These are phyloP conservation scores for Eremomyces bilateralis DNA, from an alignment of 495 filamentous ascomycete genomes.

Conservation along the genomic window DNA sequence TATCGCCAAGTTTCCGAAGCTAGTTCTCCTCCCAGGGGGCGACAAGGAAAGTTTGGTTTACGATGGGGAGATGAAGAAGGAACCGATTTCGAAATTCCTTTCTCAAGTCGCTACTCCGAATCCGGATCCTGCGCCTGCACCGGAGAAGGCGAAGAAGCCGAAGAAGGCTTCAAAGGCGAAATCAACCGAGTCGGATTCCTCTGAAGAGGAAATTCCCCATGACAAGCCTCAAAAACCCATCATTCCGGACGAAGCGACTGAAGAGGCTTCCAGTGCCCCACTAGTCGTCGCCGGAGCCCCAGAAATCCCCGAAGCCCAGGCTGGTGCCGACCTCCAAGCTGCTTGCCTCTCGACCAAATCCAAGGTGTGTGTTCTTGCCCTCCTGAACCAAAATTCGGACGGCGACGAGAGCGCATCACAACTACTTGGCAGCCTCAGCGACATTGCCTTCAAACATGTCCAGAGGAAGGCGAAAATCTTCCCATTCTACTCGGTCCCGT, in stretches of 20 bases:
- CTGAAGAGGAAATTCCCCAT: constrained; percentile 20
- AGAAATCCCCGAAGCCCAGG: constrained; percentile 30
- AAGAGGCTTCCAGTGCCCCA: constrained; percentile 25
- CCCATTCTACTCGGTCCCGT: constrained; percentile 60
- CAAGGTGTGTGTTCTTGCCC: constrained; percentile 64
- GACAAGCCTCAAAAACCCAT: constrained; percentile 27
- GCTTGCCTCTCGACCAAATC: constrained; percentile 58
- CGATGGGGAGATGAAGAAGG: constrained; percentile 71
- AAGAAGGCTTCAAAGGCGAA: constrained; percentile 26
- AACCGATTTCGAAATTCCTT: constrained; percentile 61
- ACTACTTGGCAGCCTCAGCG: constrained; percentile 44
- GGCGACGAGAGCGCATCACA: constrained; percentile 28
- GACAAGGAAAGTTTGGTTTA: constrained; percentile 47
- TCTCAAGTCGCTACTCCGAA: constrained; percentile 55
- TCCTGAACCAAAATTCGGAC: constrained; percentile 32
- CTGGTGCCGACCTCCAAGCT: constrained; percentile 35
- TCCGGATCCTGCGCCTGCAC: constrained; percentile 39
- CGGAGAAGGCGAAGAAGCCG: constrained; percentile 20
- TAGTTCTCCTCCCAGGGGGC: constrained; percentile 62
- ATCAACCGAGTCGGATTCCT: constrained; percentile 13
- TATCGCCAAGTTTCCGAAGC: constrained; percentile 52
- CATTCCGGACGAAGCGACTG: constrained; percentile 19
- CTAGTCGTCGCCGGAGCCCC: constrained; percentile 19
- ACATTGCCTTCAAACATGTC: constrained; percentile 52
- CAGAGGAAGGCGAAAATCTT: constrained; percentile 39